Evolutionary conservation across 257 asterid genomes (phyloP).

Genomic region (Jaltomata sinuosa): DNA sequence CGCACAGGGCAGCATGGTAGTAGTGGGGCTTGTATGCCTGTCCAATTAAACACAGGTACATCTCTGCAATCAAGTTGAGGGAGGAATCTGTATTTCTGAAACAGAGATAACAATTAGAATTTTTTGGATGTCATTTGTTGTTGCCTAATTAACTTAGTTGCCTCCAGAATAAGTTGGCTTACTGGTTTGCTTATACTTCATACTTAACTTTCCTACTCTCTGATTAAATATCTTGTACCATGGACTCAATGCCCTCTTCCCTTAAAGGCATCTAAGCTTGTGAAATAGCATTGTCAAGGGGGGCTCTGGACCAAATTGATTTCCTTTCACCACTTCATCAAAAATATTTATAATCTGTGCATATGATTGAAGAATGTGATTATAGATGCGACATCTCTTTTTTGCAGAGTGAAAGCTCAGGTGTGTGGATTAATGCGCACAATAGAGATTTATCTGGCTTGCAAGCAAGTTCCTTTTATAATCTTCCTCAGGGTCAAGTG

Average conservation of each 20-base stretch:
- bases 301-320: neutral
- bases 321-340: neutral
- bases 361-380: conserved; percentile 1
- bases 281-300: neutral
- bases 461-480: conserved; percentile 74
- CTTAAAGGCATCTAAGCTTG: neutral
- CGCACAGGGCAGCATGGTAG: neutral
- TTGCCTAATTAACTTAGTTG: neutral
- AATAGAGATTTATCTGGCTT: conserved; percentile 61
- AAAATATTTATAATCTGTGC: neutral
- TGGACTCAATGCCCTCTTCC: neutral
- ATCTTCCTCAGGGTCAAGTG: conserved; percentile 78
- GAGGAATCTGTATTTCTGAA: neutral
- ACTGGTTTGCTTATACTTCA: neutral
- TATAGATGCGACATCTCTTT: neutral
- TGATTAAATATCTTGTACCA: neutral
- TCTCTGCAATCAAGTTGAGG: neutral
- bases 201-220: neutral
- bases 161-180: neutral
- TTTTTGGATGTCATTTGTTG: neutral
- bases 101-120: neutral
- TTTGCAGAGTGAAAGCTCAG: conserved; percentile 74
- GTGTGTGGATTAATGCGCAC: conserved; percentile 63
- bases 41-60: neutral
- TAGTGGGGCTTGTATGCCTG: neutral